Evolutionary conservation across 108 stramenopile species (phyloP).

Genomic region (Pseudonitzschia multiseries): DNA sequence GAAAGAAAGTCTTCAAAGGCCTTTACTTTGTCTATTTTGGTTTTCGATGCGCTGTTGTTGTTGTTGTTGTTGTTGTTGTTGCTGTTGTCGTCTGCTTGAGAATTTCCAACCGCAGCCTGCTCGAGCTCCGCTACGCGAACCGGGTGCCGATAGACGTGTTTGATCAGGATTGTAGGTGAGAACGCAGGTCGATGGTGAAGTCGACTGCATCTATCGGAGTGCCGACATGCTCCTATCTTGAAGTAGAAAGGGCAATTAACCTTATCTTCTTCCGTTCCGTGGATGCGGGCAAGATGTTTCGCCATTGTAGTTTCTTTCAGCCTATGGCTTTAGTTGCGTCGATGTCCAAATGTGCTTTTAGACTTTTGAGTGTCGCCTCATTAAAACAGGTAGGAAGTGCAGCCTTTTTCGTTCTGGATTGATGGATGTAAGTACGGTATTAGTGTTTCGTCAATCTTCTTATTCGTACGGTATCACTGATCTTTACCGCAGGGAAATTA

Average conservation of each 20-base stretch:
- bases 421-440: too few species aligned
- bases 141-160: conserved; percentile 94
- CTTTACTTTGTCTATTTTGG: conserved; percentile 59
- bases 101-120: conserved; percentile 35
- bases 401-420: background rate
- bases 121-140: conserved; percentile 63
- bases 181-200: conserved; percentile 96
- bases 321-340: background rate
- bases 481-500: too few species aligned
- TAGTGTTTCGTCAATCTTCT: too few species aligned
- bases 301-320: conserved; percentile 52
- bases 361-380: background rate
- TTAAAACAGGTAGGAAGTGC: background rate
- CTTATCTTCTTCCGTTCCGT: conserved; percentile 99
- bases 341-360: background rate
- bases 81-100: conserved; percentile 12
- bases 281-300: conserved; percentile 95
- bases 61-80: too few species aligned
- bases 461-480: too few species aligned
- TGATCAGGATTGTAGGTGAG: conserved; percentile 92
- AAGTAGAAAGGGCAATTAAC: conserved; percentile 99
- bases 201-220: conserved; percentile 93
- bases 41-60: conserved; percentile 21
- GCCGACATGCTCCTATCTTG: conserved; percentile 98
- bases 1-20: conserved; percentile 83